Percentiles rank a stretch among this genome's conserved stretches.
Evolutionary conservation across 371 early-diverging fungal species (phyloP).

Genomic region (Actinomucor elegans): DNA sequence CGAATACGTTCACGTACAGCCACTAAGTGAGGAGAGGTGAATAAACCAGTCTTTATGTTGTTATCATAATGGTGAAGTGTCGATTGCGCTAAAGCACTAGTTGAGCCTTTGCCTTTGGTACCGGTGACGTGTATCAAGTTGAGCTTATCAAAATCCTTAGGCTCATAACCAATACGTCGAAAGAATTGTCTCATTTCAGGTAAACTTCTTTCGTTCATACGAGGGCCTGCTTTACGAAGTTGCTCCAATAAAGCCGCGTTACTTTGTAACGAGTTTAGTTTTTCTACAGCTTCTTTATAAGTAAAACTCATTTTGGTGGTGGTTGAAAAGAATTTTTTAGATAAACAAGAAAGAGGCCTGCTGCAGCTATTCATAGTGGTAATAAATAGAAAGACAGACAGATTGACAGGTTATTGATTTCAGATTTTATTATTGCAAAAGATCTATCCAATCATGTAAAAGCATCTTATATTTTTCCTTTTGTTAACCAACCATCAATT

Average conservation of each 20-base stretch:
- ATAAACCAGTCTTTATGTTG: conserved; percentile 69
- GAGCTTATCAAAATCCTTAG: conserved; percentile 64
- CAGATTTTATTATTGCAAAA: background rate
- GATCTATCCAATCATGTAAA: background rate
- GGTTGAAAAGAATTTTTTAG: background rate
- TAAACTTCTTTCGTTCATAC: conserved; percentile 66
- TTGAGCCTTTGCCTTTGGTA: conserved; percentile 90
- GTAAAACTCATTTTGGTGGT: conserved; percentile 13
- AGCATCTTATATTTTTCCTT: conserved; percentile 10
- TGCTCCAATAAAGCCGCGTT: conserved; percentile 79
- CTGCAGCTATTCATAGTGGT: too few species aligned
- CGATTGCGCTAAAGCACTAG: conserved; percentile 71
- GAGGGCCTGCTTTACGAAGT: conserved; percentile 69
- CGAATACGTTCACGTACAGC: conserved; percentile 94
- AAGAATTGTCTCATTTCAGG: conserved; percentile 75
- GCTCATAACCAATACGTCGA: conserved; percentile 70
- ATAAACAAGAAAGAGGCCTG: background rate
- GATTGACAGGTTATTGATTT: background rate
- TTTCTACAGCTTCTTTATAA: conserved; percentile 61
- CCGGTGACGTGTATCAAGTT: conserved; percentile 85
- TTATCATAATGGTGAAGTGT: conserved; percentile 53
- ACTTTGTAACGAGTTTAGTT: conserved; percentile 79
- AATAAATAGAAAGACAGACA: too few species aligned
- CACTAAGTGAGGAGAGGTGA: conserved; percentile 92
- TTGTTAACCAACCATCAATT: conserved; percentile 19